phyloP scores from a whole-genome alignment of 2,329 filamentous ascomycete species.

The Alternaria sp. region DNA sequence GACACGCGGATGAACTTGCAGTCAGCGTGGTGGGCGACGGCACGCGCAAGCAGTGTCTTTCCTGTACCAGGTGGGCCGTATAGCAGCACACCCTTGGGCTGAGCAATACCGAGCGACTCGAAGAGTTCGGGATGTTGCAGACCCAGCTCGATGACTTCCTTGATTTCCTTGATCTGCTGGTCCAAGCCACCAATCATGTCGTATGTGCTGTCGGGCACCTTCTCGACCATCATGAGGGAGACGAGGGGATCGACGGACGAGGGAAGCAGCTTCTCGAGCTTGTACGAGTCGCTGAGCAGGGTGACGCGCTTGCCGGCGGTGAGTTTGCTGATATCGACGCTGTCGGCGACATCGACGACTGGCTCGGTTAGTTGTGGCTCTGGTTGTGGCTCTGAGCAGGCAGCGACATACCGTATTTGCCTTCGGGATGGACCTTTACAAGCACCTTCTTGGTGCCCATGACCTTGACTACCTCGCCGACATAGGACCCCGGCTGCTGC shows the following conservation, averaged over 20 bases:
- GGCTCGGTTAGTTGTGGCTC: constrained; percentile 14
- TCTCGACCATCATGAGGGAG: constrained; percentile 99
- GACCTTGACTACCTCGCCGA: constrained; percentile 99
- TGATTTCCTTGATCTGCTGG: constrained; percentile 99
- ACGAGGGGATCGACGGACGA: constrained; percentile 98
- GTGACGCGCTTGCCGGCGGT: constrained; percentile 98
- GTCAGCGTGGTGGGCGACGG: constrained; percentile 97
- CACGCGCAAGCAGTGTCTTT: constrained; percentile 93
- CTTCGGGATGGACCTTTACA: constrained; percentile 98
- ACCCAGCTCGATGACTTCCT: constrained; percentile 98
- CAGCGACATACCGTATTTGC: constrained; percentile 87
- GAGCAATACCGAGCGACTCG: constrained; percentile 97
- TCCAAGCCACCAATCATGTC: constrained; percentile 99
- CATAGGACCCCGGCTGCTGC: constrained; percentile 97
- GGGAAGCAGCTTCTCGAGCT: constrained; percentile 97
- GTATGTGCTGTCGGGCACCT: constrained; percentile 99
- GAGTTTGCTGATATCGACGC: constrained; percentile 93
- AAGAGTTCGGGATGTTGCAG: constrained; percentile 98
- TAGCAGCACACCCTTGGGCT: constrained; percentile 95
- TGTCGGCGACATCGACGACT: constrained; percentile 97
- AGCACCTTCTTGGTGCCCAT: constrained; percentile 99
- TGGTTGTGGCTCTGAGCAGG: not conserved
- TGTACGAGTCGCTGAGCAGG: constrained; percentile 95
- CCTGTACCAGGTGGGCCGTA: constrained; percentile 97
- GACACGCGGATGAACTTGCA: constrained; percentile 99